A percentile compares a stretch with the other conserved stretches of the same genome.
These are phyloP conservation scores for Diaporthe sp. DNA, from an alignment of 2,329 filamentous ascomycete species.

Conservation along the genomic window DNA sequence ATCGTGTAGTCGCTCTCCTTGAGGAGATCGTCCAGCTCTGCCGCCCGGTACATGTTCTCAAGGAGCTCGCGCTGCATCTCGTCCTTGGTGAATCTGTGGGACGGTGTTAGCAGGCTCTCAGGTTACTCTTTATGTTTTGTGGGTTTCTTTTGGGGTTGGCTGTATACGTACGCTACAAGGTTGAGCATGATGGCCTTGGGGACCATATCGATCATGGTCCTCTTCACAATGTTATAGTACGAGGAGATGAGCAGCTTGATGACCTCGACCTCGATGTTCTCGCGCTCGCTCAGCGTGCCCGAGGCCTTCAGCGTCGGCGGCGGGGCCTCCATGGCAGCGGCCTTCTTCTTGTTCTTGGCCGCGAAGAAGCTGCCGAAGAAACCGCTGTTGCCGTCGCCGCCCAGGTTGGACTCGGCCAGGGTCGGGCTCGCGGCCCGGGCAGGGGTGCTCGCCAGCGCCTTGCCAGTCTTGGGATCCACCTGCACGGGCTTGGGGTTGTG, in stretches of 20 bases:
- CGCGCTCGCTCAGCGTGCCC: conserved; percentile 92
- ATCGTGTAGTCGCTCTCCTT: conserved; percentile 99
- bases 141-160: background rate
- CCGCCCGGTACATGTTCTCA: conserved; percentile 95
- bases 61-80: conserved; percentile 98
- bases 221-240: conserved; percentile 97
- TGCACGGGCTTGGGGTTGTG: conserved; percentile 91
- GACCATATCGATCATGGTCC: conserved; percentile 99
- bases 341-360: conserved; percentile 99
- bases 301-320: conserved; percentile 94
- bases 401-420: conserved; percentile 61
- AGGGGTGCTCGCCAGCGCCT: conserved; percentile 80
- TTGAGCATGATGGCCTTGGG: conserved; percentile 99
- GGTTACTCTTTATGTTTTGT: no score
- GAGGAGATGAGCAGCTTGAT: conserved; percentile 98
- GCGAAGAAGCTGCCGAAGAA: conserved; percentile 99
- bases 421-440: conserved; percentile 82
- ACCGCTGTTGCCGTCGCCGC: conserved; percentile 72
- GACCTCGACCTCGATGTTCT: conserved; percentile 96
- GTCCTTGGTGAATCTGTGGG: conserved; percentile 86
- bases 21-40: conserved; percentile 91
- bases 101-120: conserved; percentile 40
- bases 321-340: conserved; percentile 98
- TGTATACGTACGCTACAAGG: conserved; percentile 84
- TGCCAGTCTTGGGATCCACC: conserved; percentile 98